These are phyloP conservation scores for Penicillium sp. DNA, from an alignment of 2,329 filamentous ascomycete species.

Conservation along the genomic window DNA sequence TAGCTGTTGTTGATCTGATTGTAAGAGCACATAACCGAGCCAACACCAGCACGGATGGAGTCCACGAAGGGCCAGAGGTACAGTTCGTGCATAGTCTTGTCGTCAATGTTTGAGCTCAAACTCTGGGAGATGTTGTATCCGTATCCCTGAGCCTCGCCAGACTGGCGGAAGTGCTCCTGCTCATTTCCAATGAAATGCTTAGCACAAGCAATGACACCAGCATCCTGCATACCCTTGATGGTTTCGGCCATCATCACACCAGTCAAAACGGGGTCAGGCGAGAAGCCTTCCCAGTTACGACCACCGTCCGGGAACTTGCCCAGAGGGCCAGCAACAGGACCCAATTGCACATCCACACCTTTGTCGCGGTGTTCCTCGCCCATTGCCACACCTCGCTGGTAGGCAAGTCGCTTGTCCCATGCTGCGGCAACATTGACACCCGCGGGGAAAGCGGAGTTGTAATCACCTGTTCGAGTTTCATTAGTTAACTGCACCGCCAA, in stretches of 20 bases:
- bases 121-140: slow-evolving; percentile 57
- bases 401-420: slow-evolving; percentile 65
- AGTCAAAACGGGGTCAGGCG: slow-evolving; percentile 66
- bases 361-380: slow-evolving; percentile 66
- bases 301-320: slow-evolving; percentile 61
- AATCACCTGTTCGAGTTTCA: slow-evolving; percentile 49
- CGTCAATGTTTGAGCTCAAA: slow-evolving; percentile 54
- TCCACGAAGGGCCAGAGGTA: slow-evolving; percentile 63
- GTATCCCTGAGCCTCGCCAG: slow-evolving; percentile 48
- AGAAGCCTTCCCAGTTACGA: slow-evolving; percentile 59
- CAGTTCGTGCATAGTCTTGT: slow-evolving; percentile 55
- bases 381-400: slow-evolving; percentile 62
- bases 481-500: not conserved
- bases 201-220: slow-evolving; percentile 72
- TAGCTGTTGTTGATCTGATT: slow-evolving; percentile 63
- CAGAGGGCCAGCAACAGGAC: slow-evolving; percentile 66
- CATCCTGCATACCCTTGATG: slow-evolving; percentile 69
- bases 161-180: slow-evolving; percentile 64
- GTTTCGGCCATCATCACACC: slow-evolving; percentile 64
- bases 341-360: slow-evolving; percentile 65
- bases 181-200: slow-evolving; percentile 70
- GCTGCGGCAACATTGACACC: slow-evolving; percentile 75
- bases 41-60: slow-evolving; percentile 57
- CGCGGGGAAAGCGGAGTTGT: slow-evolving; percentile 69
- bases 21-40: slow-evolving; percentile 64